A percentile compares a stretch with the other conserved stretches of the same genome.
phyloP scores from a whole-genome alignment of 352 stramenopile species.

The Halophytophthora batemanensis region DNA sequence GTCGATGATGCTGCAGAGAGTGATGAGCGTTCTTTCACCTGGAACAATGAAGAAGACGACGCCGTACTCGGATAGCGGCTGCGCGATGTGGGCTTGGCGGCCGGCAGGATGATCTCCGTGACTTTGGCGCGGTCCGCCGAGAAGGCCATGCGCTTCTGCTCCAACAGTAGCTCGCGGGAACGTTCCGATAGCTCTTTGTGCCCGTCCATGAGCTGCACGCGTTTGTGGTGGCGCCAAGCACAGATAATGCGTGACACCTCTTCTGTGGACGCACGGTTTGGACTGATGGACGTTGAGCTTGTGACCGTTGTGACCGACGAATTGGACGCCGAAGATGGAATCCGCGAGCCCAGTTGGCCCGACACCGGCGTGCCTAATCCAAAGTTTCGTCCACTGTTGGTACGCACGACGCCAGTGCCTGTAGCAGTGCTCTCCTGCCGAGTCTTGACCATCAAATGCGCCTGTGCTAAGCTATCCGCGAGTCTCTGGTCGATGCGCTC shows the following conservation, averaged over 20 bases:
- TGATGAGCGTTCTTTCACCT: slow-evolving; percentile 35
- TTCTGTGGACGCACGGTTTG: slow-evolving; percentile 57
- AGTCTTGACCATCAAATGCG: slow-evolving; percentile 76
- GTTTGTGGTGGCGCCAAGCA: slow-evolving; percentile 84
- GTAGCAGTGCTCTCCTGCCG: slow-evolving; percentile 39
- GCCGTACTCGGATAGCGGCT: slow-evolving; percentile 50
- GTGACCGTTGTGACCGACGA: slow-evolving; percentile 34
- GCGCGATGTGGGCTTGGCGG: slow-evolving; percentile 38
- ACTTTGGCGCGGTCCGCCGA: slow-evolving; percentile 79
- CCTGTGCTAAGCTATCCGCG: slow-evolving; percentile 67
- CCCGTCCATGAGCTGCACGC: slow-evolving; percentile 83
- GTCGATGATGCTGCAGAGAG: slow-evolving; percentile 41
- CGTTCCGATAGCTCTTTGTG: slow-evolving; percentile 82
- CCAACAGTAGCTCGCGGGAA: slow-evolving; percentile 76
- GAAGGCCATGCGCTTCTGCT: slow-evolving; percentile 87
- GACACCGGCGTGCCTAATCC: slow-evolving; percentile 26
- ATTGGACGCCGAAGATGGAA: slow-evolving; percentile 40
- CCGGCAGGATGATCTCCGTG: slow-evolving; percentile 81
- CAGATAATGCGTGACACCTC: slow-evolving; percentile 80
- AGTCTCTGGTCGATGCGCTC: slow-evolving; percentile 81
- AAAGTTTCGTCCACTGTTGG: slow-evolving; percentile 46
- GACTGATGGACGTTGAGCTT: slow-evolving; percentile 50
- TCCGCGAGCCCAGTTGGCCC: slow-evolving; percentile 45
- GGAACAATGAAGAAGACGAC: slow-evolving; percentile 32
- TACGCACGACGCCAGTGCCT: slow-evolving; percentile 37